Base-by-base conservation (phyloP, 2,329 filamentous ascomycete species). In the Aspergillus sp. region DNA sequence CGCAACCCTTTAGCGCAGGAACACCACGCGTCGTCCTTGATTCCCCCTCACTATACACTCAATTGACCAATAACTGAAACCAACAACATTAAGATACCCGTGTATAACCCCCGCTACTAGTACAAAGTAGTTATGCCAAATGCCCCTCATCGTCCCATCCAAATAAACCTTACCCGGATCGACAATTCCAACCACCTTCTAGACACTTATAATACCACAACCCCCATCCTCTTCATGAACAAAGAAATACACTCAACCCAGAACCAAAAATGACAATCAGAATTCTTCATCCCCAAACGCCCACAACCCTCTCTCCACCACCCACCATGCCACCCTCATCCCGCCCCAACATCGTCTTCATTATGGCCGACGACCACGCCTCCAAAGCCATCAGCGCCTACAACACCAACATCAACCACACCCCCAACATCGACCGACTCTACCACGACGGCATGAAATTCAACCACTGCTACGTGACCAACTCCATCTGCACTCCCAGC, bases 401-500 rank as follows among this genome's bases (percentile, higher is more conserved):
- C 36, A 15, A 21, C 8, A 19, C 51, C 51, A 23, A 23, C 51
- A 54, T 23, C 36, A 54, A 54, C 36, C 11, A 11, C 21, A 54
- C 51, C 15, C 51, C 51, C 7, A 21, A 54, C 36, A 39, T 54
- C 15, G 51, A 54, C 36, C 36, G 51, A 0, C 19, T 54, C 15
- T 32, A 21, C 15, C 36, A 41, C 8, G 51, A 54, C 11, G 51
- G 51, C 2, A 54, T 54, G 51, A 39, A 41, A 23, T 41, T 54
- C 36, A 54, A 41, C 15, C 51, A 54, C 51, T 54, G 51, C 36
- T 54, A 54, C 36, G 51, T 54, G 10, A 54, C 51, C 32, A 54
- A 54, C 36, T 39, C 32, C 3, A 54, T 54, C 36, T 54, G 51
- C 36, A 54, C 51, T 11, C 51, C 51, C 21, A 39, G 32, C 21